phyloP scores from a whole-genome alignment of 2,329 filamentous ascomycete genomes.

The Ramularia collo-cygni region DNA sequence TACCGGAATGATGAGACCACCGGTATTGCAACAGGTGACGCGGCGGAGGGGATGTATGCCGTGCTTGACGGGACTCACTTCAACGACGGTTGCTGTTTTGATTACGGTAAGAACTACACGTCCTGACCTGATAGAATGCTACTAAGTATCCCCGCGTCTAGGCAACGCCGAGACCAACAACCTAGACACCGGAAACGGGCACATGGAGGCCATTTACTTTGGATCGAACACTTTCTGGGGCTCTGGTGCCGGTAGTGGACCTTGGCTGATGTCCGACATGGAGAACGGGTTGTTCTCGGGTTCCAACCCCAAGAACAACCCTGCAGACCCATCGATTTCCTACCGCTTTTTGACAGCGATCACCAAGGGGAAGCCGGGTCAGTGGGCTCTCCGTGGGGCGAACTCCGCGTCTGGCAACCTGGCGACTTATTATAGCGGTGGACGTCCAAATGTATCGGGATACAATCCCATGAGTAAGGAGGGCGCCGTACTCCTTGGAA shows the following conservation, averaged over 20 bases:
- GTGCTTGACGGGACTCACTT: conserved; percentile 55
- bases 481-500: conserved; percentile 61
- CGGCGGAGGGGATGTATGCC: conserved; percentile 54
- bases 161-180: conserved; percentile 37
- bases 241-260: conserved; percentile 50
- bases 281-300: conserved; percentile 62
- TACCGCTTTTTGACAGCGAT: conserved; percentile 51
- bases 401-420: conserved; percentile 50
- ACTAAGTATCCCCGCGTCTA: conserved; percentile 26
- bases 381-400: conserved; percentile 55
- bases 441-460: conserved; percentile 43
- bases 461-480: conserved; percentile 60
- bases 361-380: conserved; percentile 50
- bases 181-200: conserved; percentile 49
- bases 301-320: conserved; percentile 39
- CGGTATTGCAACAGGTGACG: conserved; percentile 50
- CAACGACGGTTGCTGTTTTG: conserved; percentile 48
- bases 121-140: conserved; percentile 7
- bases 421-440: conserved; percentile 54
- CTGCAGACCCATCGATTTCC: conserved; percentile 46
- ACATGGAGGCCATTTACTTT: conserved; percentile 65
- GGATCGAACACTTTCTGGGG: conserved; percentile 52
- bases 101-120: conserved; percentile 30
- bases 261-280: conserved; percentile 64
- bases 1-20: conserved; percentile 53